Evolutionary conservation across 1,139 yeast genomes (phyloP).

Genomic region (Sugiyamaella pinicola): DNA sequence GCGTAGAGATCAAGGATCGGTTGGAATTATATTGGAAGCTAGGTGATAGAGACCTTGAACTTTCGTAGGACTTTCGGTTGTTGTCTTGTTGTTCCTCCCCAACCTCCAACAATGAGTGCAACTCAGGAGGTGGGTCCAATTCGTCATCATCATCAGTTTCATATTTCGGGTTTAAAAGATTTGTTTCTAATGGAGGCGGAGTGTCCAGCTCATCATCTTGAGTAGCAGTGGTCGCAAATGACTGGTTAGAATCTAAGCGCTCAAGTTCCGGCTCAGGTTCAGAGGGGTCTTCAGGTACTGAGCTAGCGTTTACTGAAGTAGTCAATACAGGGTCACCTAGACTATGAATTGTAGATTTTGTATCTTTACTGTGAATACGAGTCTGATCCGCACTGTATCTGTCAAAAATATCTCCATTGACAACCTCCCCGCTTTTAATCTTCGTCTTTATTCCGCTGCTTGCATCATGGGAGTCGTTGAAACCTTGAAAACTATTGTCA

Average conservation of each 20-base stretch:
- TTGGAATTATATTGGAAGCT: background rate
- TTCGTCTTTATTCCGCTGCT: slow-evolving; percentile 3
- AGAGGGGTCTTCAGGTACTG: too few relatives aligned
- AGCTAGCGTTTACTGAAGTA: too few relatives aligned
- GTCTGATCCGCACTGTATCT: too few relatives aligned
- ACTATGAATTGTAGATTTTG: too few relatives aligned
- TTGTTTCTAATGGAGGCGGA: slow-evolving; percentile 16
- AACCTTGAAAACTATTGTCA: background rate
- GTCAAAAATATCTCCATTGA: background rate
- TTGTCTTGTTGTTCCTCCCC: background rate
- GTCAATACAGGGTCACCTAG: too few relatives aligned
- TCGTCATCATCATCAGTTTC: slow-evolving; percentile 11
- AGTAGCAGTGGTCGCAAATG: background rate
- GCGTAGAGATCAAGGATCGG: slow-evolving; percentile 11
- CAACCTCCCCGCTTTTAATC: background rate
- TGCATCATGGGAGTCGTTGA: background rate
- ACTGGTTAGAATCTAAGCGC: background rate
- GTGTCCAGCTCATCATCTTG: slow-evolving; percentile 12
- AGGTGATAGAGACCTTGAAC: slow-evolving; percentile 4
- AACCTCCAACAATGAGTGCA: slow-evolving; percentile 9
- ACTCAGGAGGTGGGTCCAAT: slow-evolving; percentile 19
- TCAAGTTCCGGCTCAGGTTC: too few relatives aligned
- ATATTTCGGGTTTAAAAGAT: slow-evolving; percentile 8
- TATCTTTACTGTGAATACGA: too few relatives aligned
- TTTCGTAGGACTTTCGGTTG: background rate